These are phyloP conservation scores for Saitozyma podzolica DNA, from an alignment of 768 basidiomycete genomes.

Conservation along the genomic window DNA sequence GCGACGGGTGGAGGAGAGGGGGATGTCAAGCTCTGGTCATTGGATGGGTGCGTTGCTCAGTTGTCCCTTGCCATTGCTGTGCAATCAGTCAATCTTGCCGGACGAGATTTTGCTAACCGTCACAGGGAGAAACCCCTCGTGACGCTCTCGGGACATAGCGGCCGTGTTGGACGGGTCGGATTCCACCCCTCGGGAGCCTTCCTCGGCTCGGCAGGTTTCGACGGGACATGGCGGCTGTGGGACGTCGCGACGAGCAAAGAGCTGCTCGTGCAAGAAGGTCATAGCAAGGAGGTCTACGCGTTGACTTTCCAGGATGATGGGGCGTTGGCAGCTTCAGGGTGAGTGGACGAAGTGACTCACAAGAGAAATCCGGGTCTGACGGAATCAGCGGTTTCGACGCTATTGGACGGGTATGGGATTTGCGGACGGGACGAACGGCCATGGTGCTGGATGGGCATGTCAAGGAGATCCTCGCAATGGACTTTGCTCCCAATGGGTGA, in stretches of 20 bases:
- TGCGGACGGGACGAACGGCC: slow-evolving; percentile 89
- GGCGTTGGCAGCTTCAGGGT: slow-evolving; percentile 90
- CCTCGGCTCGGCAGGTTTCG: slow-evolving; percentile 91
- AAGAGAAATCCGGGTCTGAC: neutral
- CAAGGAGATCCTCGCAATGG: slow-evolving; percentile 83
- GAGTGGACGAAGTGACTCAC: slow-evolving; percentile 36
- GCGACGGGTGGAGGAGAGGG: slow-evolving; percentile 89
- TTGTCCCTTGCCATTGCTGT: neutral
- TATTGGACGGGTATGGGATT: slow-evolving; percentile 95
- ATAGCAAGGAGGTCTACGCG: slow-evolving; percentile 93
- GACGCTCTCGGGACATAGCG: slow-evolving; percentile 81
- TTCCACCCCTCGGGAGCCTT: slow-evolving; percentile 96
- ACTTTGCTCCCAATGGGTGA: slow-evolving; percentile 94
- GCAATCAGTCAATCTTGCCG: too few species aligned
- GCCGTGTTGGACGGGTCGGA: slow-evolving; percentile 86
- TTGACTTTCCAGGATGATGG: slow-evolving; percentile 97
- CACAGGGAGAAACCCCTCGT: slow-evolving; percentile 80
- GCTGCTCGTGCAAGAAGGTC: slow-evolving; percentile 88
- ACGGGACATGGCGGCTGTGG: slow-evolving; percentile 97
- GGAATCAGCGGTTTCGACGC: slow-evolving; percentile 81
- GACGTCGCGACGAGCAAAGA: slow-evolving; percentile 80
- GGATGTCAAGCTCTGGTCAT: slow-evolving; percentile 81
- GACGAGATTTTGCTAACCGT: neutral
- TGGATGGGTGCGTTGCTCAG: slow-evolving; percentile 65
- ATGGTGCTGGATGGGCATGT: slow-evolving; percentile 99